Evolutionary conservation across 768 basidiomycete genomes (phyloP), one percentile per base, ranked within the genome.

Genomic region (Trametes cubensis): DNA sequence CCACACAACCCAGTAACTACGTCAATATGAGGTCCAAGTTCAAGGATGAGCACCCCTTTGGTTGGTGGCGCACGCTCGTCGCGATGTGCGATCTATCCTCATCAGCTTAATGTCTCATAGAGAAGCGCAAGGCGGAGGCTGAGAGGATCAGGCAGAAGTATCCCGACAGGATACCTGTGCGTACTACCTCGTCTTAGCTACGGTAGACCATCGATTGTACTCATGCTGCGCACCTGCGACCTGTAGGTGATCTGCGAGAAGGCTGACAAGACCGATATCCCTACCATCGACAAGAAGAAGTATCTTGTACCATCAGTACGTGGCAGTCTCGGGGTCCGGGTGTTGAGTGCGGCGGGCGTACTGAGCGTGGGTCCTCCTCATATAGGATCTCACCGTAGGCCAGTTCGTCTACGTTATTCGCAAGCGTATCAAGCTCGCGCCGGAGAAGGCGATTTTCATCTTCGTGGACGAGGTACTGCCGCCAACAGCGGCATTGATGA

Each of bases 211-310:
- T 55, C 48, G n/a, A 61, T 55, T 11, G 51, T 44, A 23, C 50
- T 56, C 49, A 40, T 50, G 46, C 49, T 61, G 53, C 48, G 55
- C 26, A 53, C 30, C 39, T 5, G 51, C 45, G 39, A 15, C 38
- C 15, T n/a, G 21, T 41, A 98, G 95, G 96, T 99, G 60, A 99
- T 99, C 78, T 99, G 97, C 79, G 97, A 99, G 85, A 98, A 97
- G 80, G 95, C 94, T 51, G 95, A 98, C 81, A 85, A 91, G 71
- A 95, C 95, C 58, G 97, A 99, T 79, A 98, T 99, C 75, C 93
- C 95, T 0, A 95, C 95, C 28, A 98, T 99, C 74, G 97, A 99
- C 84, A 99, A 99, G 92, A 98, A 99, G 95, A 99, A 99, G 83
- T 99, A 99, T 70, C 83, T 99, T 55, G 97, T 99, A 11, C 97